These are phyloP conservation scores for Rhizopogon rudus DNA, from an alignment of 768 basidiomycete genomes.

Conservation along the genomic window DNA sequence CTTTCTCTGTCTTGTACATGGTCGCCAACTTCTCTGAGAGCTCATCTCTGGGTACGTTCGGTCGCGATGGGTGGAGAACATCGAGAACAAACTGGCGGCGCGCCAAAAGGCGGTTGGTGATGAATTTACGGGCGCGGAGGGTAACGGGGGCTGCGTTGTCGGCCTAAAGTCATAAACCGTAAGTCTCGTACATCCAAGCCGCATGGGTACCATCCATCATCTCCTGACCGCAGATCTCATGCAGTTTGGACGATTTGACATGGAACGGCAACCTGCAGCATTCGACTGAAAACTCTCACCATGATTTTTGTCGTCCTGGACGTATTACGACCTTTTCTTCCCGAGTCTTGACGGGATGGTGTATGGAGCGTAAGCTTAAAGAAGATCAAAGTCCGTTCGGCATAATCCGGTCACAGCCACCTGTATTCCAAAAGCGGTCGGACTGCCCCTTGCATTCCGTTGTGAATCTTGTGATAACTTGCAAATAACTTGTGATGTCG, in stretches of 20 bases:
- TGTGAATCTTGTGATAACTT: background rate
- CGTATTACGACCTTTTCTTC: conserved; percentile 18
- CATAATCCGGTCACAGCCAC: conserved; percentile 34
- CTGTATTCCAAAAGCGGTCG: background rate
- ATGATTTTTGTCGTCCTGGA: conserved; percentile 25
- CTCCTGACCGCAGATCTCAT: conserved; percentile 5
- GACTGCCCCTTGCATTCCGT: background rate
- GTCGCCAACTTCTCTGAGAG: conserved; percentile 88
- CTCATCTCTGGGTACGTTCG: conserved; percentile 91
- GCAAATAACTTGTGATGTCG: conserved; percentile 23
- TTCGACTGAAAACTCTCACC: conserved; percentile 26
- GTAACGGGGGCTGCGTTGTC: conserved; percentile 84
- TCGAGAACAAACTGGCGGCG: conserved; percentile 96
- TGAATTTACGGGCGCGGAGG: conserved; percentile 97
- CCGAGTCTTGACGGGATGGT: conserved; percentile 22
- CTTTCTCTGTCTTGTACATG: conserved; percentile 91
- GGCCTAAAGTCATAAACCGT: conserved; percentile 43
- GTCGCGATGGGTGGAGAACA: conserved; percentile 90
- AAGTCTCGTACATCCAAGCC: conserved; percentile 16
- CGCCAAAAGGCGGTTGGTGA: conserved; percentile 95
- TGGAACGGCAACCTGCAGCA: conserved; percentile 12
- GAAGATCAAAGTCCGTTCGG: conserved; percentile 36
- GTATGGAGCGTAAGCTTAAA: conserved; percentile 2
- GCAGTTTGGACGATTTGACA: conserved; percentile 1
- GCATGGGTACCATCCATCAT: conserved; percentile 22